Evolutionary conservation across 225 moss, liverwort and hornwort species (phyloP), one percentile per base, ranked within the genome.

Genomic region (Sphagnum contortum): DNA sequence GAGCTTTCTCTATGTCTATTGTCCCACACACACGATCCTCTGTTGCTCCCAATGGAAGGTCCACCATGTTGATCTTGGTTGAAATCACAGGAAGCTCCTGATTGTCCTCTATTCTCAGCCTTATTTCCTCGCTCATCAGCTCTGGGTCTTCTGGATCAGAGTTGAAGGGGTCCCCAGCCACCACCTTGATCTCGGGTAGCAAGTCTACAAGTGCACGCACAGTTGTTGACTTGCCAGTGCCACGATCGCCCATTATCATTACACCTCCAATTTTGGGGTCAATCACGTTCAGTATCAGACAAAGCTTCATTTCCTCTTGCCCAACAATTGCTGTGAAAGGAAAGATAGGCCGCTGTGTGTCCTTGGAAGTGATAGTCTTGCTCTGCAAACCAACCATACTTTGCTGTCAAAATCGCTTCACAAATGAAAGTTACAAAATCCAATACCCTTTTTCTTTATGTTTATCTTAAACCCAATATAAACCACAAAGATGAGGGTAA

Each of bases 301-400:
- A 89, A 53, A 94, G 68, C 70, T 91, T 94, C 94, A 94, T 94
- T 64, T 94, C 89, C 49, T 94, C 94, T 66, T 89, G 91, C 2
- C 91, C 89, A 3, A 94, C 89, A 47, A 94, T 94, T 46, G 91
- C 89, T 59, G 94, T 94, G 82, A 94, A 94, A 5, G 94, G 91
- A 68, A 64, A 91, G 4, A 89, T 83, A 9, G 94, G 91, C 11
- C 88, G 87, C 10, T 84, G 88, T 59, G 79, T 87, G 3, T 69
- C 77, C 69, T 80, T 85, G 64, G 77, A 67, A 0, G 76, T 65
- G 4, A 50, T 70, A 0, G 6, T 68, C 67, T n/a, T 61, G 57
- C 64, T 79, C 79, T 79, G 79, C 12, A 58, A 14, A 58, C 58
- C 14, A 57, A 13, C n/a, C 56, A 29, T 29, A 29, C 29, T 29